phyloP scores from a whole-genome alignment of 1,284 basidiomycete genomes.

The Cryptococcus sp. region DNA sequence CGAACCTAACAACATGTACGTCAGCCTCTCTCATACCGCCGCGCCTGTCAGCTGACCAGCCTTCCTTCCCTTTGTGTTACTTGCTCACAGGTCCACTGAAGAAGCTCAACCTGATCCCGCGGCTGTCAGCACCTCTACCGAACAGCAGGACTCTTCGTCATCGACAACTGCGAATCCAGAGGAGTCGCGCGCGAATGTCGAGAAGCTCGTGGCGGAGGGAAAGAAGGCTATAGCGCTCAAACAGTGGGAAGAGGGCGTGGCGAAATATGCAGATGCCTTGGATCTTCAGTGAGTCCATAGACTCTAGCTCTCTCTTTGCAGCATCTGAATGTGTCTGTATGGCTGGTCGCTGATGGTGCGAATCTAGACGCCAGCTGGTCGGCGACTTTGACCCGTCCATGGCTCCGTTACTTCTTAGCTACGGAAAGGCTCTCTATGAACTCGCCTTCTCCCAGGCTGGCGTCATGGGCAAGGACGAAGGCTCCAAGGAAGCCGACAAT shows the following conservation, averaged over 20 bases:
- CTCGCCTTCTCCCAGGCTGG: conserved; percentile 77
- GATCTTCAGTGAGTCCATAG: conserved; percentile 66
- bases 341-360: conserved; percentile 6
- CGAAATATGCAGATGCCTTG: conserved; percentile 78
- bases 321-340: not conserved
- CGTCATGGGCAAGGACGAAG: conserved; percentile 76
- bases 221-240: conserved; percentile 73
- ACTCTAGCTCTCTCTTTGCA: not conserved
- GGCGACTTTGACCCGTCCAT: conserved; percentile 73
- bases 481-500: conserved; percentile 56
- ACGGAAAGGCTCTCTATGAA: conserved; percentile 83
- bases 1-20: too few relatives aligned
- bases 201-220: conserved; percentile 47
- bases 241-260: conserved; percentile 82
- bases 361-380: conserved; percentile 64
- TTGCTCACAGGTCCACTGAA: not conserved
- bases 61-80: not conserved
- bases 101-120: not conserved
- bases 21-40: too few relatives aligned
- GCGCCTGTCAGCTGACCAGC: too few relatives aligned
- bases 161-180: conserved; percentile 5
- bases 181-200: conserved; percentile 29
- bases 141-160: not conserved
- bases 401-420: conserved; percentile 79
- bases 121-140: not conserved